Conservation (phyloP, 2,329 filamentous ascomycete species). For the Aspergillus aculeatus region DNA sequence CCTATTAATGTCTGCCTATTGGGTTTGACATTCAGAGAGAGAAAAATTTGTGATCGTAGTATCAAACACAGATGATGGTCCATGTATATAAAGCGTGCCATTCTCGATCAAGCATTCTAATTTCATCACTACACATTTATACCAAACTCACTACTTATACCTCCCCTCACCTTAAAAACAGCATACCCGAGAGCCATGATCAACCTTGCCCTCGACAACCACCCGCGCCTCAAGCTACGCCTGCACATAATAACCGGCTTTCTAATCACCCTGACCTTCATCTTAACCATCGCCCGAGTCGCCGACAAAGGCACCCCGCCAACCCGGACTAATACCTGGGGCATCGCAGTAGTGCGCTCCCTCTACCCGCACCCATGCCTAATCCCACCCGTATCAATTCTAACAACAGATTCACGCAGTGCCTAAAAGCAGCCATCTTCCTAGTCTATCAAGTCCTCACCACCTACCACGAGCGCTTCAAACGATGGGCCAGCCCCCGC, state of each 20-base stretch:
- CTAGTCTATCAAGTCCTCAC: conserved; percentile 24
- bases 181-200: not conserved
- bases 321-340: conserved; percentile 22
- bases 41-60: too few relatives aligned
- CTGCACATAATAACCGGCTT: conserved; percentile 16
- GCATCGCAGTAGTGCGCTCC: conserved; percentile 18
- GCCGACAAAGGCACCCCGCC: conserved; percentile 18
- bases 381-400: too few relatives aligned
- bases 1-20: too few relatives aligned
- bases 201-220: conserved; percentile 1
- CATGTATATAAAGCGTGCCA: too few relatives aligned
- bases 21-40: too few relatives aligned
- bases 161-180: too few relatives aligned
- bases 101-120: too few relatives aligned
- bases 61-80: too few relatives aligned
- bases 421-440: conserved; percentile 25
- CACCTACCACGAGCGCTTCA: conserved; percentile 16
- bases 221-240: conserved; percentile 10
- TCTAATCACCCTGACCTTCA: conserved; percentile 15
- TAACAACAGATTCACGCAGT: conserved; percentile 3
- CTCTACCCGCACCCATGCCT: not conserved
- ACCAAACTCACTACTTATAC: too few relatives aligned
- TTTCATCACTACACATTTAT: too few relatives aligned
- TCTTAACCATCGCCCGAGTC: conserved; percentile 23
- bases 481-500: conserved; percentile 24